A percentile compares a stretch with the other conserved stretches of the same genome.
Conservation (phyloP, 2,329 filamentous ascomycete species). For the Xylaria digitata region DNA sequence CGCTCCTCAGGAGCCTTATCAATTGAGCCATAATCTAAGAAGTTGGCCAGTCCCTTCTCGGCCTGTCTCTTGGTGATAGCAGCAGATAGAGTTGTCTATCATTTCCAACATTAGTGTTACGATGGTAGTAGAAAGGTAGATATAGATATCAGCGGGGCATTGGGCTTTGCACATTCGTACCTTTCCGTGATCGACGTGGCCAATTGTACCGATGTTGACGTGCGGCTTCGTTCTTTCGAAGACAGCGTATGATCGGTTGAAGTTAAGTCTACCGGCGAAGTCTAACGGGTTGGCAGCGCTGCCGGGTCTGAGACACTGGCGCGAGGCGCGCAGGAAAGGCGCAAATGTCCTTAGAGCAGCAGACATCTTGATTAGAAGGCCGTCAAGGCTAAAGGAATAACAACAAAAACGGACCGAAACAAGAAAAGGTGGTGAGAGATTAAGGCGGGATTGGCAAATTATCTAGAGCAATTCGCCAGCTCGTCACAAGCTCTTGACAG, state of each 20-base stretch:
- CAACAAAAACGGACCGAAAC: conserved; percentile 23
- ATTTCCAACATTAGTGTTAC: conserved; percentile 18
- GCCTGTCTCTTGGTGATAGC: conserved; percentile 99
- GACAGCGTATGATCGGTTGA: conserved; percentile 72
- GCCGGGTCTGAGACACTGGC: conserved; percentile 76
- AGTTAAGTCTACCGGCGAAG: conserved; percentile 72
- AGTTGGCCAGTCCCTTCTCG: conserved; percentile 92
- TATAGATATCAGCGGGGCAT: neutral
- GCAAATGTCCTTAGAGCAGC: conserved; percentile 80
- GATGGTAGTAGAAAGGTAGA: neutral
- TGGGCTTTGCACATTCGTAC: conserved; percentile 59
- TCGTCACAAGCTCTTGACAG: conserved; percentile 36
- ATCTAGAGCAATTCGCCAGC: conserved; percentile 22
- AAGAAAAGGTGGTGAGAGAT: conserved; percentile 23
- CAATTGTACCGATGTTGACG: conserved; percentile 99
- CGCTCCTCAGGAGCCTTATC: conserved; percentile 99
- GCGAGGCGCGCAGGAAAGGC: conserved; percentile 85
- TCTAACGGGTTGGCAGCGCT: conserved; percentile 81
- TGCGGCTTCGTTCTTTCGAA: conserved; percentile 96
- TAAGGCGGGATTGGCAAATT: conserved; percentile 26
- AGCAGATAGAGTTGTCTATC: conserved; percentile 93
- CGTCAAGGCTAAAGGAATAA: conserved; percentile 27
- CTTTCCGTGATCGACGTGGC: conserved; percentile 99
- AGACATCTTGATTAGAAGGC: conserved; percentile 71
- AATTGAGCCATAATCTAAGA: conserved; percentile 97